Evolutionary conservation across 2,329 filamentous ascomycete species (phyloP).

Genomic region (Penicillium sp.): DNA sequence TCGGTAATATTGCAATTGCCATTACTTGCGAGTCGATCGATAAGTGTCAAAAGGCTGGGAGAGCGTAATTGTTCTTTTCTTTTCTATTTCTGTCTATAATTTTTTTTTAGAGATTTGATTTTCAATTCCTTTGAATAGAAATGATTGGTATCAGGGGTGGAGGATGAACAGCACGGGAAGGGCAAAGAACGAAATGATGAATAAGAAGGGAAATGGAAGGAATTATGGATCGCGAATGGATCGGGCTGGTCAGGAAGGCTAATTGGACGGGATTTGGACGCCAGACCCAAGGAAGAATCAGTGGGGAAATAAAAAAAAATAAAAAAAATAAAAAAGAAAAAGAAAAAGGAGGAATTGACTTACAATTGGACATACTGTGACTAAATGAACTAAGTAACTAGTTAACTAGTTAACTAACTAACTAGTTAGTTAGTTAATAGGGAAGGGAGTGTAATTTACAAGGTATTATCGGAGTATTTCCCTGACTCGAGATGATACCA

Average conservation of each 20-base stretch:
- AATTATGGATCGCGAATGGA: background rate
- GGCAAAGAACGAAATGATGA: background rate
- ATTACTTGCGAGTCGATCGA: background rate
- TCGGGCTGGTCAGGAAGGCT: background rate
- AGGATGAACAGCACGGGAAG: slow-evolving; percentile 12
- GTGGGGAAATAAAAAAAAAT: background rate
- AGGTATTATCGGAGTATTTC: slow-evolving; percentile 3
- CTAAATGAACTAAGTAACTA: no score
- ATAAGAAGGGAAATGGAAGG: slow-evolving; percentile 1
- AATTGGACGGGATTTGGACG: background rate
- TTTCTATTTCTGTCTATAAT: slow-evolving; percentile 15
- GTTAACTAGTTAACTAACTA: no score
- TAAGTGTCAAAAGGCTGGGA: background rate
- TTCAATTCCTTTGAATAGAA: slow-evolving; percentile 12
- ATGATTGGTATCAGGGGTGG: slow-evolving; percentile 33
- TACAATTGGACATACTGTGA: background rate
- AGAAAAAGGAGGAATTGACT: background rate
- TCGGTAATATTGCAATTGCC: background rate
- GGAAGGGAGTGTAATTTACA: slow-evolving; percentile 2
- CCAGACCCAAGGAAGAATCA: background rate
- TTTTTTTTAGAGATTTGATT: background rate
- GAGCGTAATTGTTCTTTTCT: slow-evolving; percentile 5
- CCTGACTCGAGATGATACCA: background rate
- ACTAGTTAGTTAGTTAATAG: no score
- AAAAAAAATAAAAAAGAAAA: background rate